Percentiles rank a stretch among this genome's conserved stretches.
Evolutionary conservation across 345 rosid genomes (phyloP).

Genomic region (Eucalyptus grandis): DNA sequence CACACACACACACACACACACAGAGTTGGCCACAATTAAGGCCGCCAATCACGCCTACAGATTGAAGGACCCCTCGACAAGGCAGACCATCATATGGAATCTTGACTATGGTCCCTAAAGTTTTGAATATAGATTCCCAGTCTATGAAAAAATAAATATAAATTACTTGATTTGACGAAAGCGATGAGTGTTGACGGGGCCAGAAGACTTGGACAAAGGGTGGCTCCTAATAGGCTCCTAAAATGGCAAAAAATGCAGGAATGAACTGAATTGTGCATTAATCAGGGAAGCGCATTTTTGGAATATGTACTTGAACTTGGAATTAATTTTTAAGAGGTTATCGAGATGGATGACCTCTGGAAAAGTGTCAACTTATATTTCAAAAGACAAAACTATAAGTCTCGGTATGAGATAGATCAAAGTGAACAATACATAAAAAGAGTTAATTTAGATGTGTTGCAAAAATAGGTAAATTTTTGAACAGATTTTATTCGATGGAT

Average conservation of each 20-base stretch:
- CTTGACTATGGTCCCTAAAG: not conserved
- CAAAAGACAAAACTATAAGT: not conserved
- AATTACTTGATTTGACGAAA: not conserved
- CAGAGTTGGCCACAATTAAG: slow-evolving; percentile 3
- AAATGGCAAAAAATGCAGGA: not conserved
- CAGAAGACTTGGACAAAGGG: fast-evolving
- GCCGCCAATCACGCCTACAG: slow-evolving; percentile 30
- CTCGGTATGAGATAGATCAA: not conserved
- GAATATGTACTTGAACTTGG: not conserved
- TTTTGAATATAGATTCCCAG: not conserved
- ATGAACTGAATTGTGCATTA: fast-evolving
- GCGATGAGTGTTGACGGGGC: not conserved
- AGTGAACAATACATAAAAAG: too few relatives aligned
- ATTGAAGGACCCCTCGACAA: not conserved
- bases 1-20: not conserved
- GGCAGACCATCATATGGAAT: not conserved
- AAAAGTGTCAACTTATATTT: not conserved
- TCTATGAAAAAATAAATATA: too few relatives aligned
- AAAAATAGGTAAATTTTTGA: not conserved
- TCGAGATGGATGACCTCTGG: not conserved
- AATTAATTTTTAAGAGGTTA: not conserved
- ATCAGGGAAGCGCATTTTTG: fast-evolving
- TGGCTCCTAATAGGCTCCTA: too few relatives aligned
- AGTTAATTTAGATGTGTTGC: not conserved
- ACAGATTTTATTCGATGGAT: not conserved